Conservation (phyloP, 768 basidiomycete genomes). For the Xerocomellus amylosporus region DNA sequence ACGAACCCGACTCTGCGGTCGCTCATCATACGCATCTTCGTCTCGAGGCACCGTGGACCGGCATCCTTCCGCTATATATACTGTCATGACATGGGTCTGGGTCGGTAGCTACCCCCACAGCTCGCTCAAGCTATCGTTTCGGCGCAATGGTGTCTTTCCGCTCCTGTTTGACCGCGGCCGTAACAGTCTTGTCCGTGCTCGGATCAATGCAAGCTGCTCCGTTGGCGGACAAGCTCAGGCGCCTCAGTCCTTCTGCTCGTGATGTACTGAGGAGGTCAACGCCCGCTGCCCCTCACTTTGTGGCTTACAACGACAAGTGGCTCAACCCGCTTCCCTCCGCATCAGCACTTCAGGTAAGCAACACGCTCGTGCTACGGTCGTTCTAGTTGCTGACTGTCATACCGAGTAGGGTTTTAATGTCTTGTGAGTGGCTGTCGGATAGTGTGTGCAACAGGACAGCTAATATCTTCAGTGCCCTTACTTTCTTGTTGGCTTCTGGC, state of each 20-base stretch:
- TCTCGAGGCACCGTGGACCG: too few relatives aligned
- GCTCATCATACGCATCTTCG: neutral
- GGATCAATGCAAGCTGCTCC: slow-evolving; percentile 13
- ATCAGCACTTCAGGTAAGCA: slow-evolving; percentile 45
- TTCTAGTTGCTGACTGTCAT: too few relatives aligned
- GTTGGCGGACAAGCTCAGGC: slow-evolving; percentile 22
- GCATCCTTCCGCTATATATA: too few relatives aligned
- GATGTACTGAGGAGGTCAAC: slow-evolving; percentile 20
- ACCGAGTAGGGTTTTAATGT: too few relatives aligned
- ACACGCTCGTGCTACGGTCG: too few relatives aligned
- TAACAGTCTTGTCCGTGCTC: slow-evolving; percentile 7
- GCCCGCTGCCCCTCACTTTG: slow-evolving; percentile 49
- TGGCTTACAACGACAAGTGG: slow-evolving; percentile 41
- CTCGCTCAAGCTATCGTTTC: too few relatives aligned
- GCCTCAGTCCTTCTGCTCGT: slow-evolving; percentile 22
- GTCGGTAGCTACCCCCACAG: too few relatives aligned
- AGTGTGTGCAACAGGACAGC: too few relatives aligned
- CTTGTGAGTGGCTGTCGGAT: slow-evolving; percentile 1
- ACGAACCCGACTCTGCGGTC: neutral
- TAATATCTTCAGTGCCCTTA: slow-evolving; percentile 39
- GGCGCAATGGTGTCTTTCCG: slow-evolving; percentile 15
- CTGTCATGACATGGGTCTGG: too few relatives aligned
- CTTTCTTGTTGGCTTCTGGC: slow-evolving; percentile 42
- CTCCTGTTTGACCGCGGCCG: slow-evolving; percentile 1
- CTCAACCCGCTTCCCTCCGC: slow-evolving; percentile 44